Evolutionary conservation across 2,329 filamentous ascomycete genomes (phyloP), one percentile per base, ranked within the genome.

Genomic region (Chaetomiaceae sp.): DNA sequence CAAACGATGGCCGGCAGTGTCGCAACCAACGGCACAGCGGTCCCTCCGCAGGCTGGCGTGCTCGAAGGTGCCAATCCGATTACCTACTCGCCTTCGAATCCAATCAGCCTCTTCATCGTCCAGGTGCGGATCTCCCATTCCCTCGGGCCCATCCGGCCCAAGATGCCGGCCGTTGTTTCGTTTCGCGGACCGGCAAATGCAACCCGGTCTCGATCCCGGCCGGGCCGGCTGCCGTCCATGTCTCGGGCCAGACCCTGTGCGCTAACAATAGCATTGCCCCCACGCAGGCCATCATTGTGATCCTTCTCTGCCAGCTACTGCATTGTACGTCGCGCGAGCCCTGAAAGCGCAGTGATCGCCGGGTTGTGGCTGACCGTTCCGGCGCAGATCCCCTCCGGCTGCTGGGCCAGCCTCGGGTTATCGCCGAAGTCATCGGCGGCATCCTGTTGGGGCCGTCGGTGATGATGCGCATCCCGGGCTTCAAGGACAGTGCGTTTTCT

Each of bases 381-480:
- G 37, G 14, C 17, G 19, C 34, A 58, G 56, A 58, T 26, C 58
- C 58, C n/a, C 51, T 60, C 18, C 50, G 53, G n/a, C 49, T 56
- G 38, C 37, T 60, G 30, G 52, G 56, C 54, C 85, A 89, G 62
- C 86, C 86, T 48, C 77, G 83, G 46, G 86, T 90, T 50, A 88
- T 89, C 55, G 83, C 85, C 42, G 85, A 89, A 70, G 84, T 90
- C 47, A 80, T 89, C 46, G 84, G 82, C 32, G 86, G 86, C 49
- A 85, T 90, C 57, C 65, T 95, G 30, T 75, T 95, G 1, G 89
- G 89, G 3, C 89, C 89, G 1, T 93, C 89, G 0, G 85, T 94
- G 18, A 84, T 95, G 80, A 88, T 88, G 60, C 81, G 84, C 42
- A 88, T 95, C 18, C 88, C 88, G 1, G 81, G 83, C 32, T 95